Conservation (phyloP, 192 early-diverging fungal genomes). For the Chytriomyces sp. region DNA sequence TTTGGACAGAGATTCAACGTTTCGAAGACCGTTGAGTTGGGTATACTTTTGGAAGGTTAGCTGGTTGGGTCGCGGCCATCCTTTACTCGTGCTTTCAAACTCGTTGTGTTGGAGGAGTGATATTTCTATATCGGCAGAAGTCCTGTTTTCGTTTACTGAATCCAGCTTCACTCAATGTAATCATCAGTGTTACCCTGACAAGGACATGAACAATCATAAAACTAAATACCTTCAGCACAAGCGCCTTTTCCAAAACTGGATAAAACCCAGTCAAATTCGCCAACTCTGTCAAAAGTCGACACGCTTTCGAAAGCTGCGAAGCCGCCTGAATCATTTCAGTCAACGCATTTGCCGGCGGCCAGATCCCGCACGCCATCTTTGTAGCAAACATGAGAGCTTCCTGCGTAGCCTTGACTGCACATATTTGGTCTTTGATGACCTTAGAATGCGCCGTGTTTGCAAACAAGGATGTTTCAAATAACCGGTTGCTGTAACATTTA, state of each 20-base stretch:
- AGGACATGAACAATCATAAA: no score
- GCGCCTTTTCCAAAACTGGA: slow-evolving; percentile 43
- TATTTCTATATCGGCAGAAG: slow-evolving; percentile 7
- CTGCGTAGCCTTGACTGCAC: slow-evolving; percentile 34
- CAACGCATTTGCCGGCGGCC: slow-evolving; percentile 58
- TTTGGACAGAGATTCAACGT: slow-evolving; percentile 54
- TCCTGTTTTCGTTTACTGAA: slow-evolving; percentile 1
- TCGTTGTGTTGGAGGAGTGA: background rate
- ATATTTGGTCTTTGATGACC: slow-evolving; percentile 33
- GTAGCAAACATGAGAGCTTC: slow-evolving; percentile 56
- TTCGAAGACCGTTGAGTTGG: slow-evolving; percentile 49
- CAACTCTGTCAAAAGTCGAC: slow-evolving; percentile 43
- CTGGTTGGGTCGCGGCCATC: slow-evolving; percentile 26
- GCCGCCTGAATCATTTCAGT: slow-evolving; percentile 57
- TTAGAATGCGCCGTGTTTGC: slow-evolving; percentile 23
- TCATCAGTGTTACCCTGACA: slow-evolving; percentile 16
- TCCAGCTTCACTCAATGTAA: background rate
- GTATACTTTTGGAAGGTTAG: slow-evolving; percentile 54
- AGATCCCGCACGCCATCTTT: slow-evolving; percentile 60
- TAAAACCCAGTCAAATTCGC: slow-evolving; percentile 51
- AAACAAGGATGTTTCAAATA: slow-evolving; percentile 33
- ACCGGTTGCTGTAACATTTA: background rate
- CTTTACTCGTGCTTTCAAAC: background rate
- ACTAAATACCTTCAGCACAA: slow-evolving; percentile 43
- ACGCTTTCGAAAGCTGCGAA: slow-evolving; percentile 40